These are phyloP conservation scores for Colletotrichum theobromicola DNA, from an alignment of 2,329 filamentous ascomycete genomes.

Conservation along the genomic window DNA sequence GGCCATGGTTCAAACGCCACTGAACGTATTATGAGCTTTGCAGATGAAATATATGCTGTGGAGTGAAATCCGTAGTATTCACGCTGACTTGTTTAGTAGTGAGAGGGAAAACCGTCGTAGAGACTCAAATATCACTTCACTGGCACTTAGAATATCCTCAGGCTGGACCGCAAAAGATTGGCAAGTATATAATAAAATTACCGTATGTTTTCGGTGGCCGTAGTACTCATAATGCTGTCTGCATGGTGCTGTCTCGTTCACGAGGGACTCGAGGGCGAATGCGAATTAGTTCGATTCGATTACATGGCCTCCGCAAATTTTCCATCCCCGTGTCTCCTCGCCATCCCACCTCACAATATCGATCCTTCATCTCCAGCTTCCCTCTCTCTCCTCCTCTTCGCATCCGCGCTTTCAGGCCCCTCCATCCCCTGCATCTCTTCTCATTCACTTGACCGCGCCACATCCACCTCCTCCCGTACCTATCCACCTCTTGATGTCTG, in stretches of 20 bases:
- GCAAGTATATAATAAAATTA: not conserved
- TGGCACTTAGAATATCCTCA: not conserved
- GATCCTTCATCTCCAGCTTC: not conserved
- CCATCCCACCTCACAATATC: not conserved
- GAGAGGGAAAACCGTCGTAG: accelerated
- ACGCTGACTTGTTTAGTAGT: not conserved
- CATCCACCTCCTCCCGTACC: not conserved
- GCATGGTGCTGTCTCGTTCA: not conserved
- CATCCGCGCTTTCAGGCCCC: not conserved
- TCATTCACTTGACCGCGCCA: not conserved
- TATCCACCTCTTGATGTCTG: not conserved
- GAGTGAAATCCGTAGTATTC: not conserved
- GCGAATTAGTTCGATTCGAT: slow-evolving; percentile 6
- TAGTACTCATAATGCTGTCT: not conserved
- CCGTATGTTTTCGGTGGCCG: not conserved
- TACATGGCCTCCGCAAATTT: not conserved
- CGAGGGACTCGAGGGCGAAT: not conserved
- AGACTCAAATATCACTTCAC: not conserved
- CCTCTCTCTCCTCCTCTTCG: not conserved
- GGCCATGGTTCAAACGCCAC: accelerated
- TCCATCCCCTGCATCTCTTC: not conserved
- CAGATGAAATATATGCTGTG: not conserved
- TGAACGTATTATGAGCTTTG: accelerated
- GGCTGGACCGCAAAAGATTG: not conserved
- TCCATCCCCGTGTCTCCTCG: not conserved